A percentile compares a stretch with the other conserved stretches of the same genome.
phyloP scores from a whole-genome alignment of 2,329 filamentous ascomycete genomes.

The Nannizziopsis arthrosporioides region DNA sequence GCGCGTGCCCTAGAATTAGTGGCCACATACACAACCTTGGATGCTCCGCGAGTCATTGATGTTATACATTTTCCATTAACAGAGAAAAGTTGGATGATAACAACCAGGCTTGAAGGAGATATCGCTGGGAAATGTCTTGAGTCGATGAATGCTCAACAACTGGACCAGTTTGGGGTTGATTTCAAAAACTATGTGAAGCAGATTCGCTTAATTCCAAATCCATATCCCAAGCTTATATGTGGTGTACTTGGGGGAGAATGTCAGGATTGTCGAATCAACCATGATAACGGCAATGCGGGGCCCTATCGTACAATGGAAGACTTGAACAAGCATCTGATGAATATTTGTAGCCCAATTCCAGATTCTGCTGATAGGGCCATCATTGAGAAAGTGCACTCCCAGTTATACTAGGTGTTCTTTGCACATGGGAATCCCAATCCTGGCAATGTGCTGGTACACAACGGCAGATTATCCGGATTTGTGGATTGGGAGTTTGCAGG shows the following conservation, averaged over 20 bases:
- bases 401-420: conserved; percentile 14
- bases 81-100: conserved; percentile 9
- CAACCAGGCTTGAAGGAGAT: conserved; percentile 7
- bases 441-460: conserved; percentile 19
- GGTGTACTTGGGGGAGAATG: conserved; percentile 8
- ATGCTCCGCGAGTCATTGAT: conserved; percentile 10
- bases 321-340: conserved; percentile 9
- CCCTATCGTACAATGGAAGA: conserved; percentile 4
- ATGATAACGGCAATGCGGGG: conserved; percentile 2
- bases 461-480: conserved; percentile 17
- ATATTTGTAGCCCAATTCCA: conserved; percentile 7
- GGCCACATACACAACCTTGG: conserved; percentile 2
- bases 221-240: conserved; percentile 10
- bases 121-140: conserved; percentile 11
- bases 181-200: conserved; percentile 10
- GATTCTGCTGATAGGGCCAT: conserved; percentile 7
- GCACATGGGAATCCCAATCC: conserved; percentile 20
- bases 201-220: conserved; percentile 11
- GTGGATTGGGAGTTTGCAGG: conserved; percentile 21
- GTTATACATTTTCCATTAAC: conserved; percentile 6
- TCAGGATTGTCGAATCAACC: conserved; percentile 10
- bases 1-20: neutral
- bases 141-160: conserved; percentile 5
- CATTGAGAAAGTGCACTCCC: conserved; percentile 3
- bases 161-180: conserved; percentile 9